phyloP scores from a whole-genome alignment of 2,329 filamentous ascomycete species.

The Calonectria multiphialidica region DNA sequence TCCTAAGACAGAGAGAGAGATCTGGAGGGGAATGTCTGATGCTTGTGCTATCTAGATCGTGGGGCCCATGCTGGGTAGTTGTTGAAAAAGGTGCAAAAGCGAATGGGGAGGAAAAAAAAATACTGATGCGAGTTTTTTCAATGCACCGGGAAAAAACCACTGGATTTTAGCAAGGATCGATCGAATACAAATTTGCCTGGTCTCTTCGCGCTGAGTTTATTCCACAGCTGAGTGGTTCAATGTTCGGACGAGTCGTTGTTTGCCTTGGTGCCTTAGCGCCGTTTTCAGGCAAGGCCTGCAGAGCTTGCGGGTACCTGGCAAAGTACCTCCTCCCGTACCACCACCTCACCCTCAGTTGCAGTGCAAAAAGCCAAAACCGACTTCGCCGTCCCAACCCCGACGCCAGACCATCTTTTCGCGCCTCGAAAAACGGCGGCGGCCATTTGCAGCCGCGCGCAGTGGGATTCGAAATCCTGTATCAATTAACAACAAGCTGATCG shows the following conservation, averaged over 20 bases:
- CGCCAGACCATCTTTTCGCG: constrained; percentile 20
- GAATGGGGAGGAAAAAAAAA: not conserved
- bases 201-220: not conserved
- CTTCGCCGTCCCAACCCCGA: constrained; percentile 13
- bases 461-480: not conserved
- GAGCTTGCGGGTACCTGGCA: constrained; percentile 40
- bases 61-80: not conserved
- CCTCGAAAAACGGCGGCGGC: constrained; percentile 17
- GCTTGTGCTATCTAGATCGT: not conserved
- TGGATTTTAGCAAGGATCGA: not conserved
- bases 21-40: not conserved
- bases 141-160: not conserved
- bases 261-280: constrained; percentile 49
- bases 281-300: constrained; percentile 42
- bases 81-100: not conserved
- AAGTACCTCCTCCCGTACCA: constrained; percentile 36
- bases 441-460: constrained; percentile 2
- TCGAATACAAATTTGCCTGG: not conserved
- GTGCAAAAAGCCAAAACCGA: constrained; percentile 29
- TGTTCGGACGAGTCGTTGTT: constrained; percentile 26
- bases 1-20: not conserved
- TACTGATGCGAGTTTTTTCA: too few species aligned
- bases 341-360: constrained; percentile 26
- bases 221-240: not conserved
- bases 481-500: not conserved